Conservation (phyloP, 352 stramenopile species). For the Plasmopara viticola region DNA sequence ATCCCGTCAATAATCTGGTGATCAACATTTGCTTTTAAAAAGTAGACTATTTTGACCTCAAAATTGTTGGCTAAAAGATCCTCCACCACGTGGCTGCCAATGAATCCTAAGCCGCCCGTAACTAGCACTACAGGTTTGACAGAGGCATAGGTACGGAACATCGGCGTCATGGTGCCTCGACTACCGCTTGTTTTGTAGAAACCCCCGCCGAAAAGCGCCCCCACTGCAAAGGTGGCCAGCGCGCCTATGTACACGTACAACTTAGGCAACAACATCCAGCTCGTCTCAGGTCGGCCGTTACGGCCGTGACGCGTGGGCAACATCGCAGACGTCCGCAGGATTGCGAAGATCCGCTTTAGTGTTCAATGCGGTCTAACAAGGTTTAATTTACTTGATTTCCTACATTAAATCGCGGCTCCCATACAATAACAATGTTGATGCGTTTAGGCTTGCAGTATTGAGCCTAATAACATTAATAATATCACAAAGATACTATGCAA, state of each 20-base stretch:
- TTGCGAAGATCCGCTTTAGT: no score
- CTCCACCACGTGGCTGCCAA: constrained; percentile 81
- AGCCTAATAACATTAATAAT: no score
- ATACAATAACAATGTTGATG: no score
- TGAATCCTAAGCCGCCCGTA: constrained; percentile 77
- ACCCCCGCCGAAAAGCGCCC: constrained; percentile 57
- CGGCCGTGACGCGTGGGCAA: constrained; percentile 30
- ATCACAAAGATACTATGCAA: no score
- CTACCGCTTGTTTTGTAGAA: constrained; percentile 45
- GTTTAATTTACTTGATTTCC: no score
- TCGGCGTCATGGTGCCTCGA: constrained; percentile 18
- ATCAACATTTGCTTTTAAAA: neutral
- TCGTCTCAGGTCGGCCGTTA: constrained; percentile 39
- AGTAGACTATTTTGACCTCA: constrained; percentile 28
- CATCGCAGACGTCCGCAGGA: constrained; percentile 10
- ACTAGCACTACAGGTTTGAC: constrained; percentile 62
- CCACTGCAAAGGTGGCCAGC: constrained; percentile 56
- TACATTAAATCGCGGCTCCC: no score
- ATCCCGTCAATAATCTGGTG: constrained; percentile 4
- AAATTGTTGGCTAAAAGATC: constrained; percentile 72
- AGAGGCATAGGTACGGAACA: constrained; percentile 22
- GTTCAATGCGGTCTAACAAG: no score
- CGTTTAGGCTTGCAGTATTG: no score
- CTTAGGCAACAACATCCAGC: constrained; percentile 66
- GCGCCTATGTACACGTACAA: constrained; percentile 67